A percentile compares a stretch with the other conserved stretches of the same genome.
phyloP scores from a whole-genome alignment of 1,139 yeast species.

The Tardiomyces blankii region DNA sequence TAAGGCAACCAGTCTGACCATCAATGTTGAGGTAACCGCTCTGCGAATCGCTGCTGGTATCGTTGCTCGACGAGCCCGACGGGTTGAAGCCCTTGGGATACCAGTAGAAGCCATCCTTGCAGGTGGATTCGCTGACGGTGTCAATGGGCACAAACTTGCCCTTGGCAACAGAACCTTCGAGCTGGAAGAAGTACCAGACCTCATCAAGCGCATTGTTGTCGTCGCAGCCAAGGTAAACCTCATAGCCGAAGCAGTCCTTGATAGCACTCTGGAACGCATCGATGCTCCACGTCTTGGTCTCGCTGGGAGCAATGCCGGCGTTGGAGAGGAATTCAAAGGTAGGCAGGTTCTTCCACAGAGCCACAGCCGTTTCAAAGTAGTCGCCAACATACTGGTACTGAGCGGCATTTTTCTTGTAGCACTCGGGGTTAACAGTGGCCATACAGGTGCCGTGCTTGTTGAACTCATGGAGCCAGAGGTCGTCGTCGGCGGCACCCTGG shows the following conservation, averaged over 20 bases:
- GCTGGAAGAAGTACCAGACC: slow-evolving; percentile 81
- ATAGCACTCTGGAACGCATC: slow-evolving; percentile 58
- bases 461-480: slow-evolving; percentile 86
- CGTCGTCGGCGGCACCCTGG: slow-evolving; percentile 60
- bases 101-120: slow-evolving; percentile 68
- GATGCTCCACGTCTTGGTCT: slow-evolving; percentile 48
- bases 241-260: slow-evolving; percentile 36
- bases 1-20: slow-evolving; percentile 62
- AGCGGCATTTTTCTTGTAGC: slow-evolving; percentile 38
- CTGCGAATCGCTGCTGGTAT: slow-evolving; percentile 19
- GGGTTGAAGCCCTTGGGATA: slow-evolving; percentile 53
- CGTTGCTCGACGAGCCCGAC: slow-evolving; percentile 26
- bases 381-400: slow-evolving; percentile 61
- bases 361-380: slow-evolving; percentile 57
- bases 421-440: slow-evolving; percentile 60
- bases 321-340: slow-evolving; percentile 56
- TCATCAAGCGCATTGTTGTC: slow-evolving; percentile 60
- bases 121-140: slow-evolving; percentile 42
- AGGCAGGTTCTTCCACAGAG: slow-evolving; percentile 52
- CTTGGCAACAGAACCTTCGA: slow-evolving; percentile 60
- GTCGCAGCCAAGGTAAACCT: slow-evolving; percentile 67
- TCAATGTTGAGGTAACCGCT: slow-evolving; percentile 43
- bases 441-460: slow-evolving; percentile 95
- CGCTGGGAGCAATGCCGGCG: slow-evolving; percentile 63
- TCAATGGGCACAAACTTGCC: slow-evolving; percentile 62